Percentiles rank a stretch among this genome's conserved stretches.
Evolutionary conservation across 352 stramenopile genomes (phyloP).

Genomic region (Pythium volutum): DNA sequence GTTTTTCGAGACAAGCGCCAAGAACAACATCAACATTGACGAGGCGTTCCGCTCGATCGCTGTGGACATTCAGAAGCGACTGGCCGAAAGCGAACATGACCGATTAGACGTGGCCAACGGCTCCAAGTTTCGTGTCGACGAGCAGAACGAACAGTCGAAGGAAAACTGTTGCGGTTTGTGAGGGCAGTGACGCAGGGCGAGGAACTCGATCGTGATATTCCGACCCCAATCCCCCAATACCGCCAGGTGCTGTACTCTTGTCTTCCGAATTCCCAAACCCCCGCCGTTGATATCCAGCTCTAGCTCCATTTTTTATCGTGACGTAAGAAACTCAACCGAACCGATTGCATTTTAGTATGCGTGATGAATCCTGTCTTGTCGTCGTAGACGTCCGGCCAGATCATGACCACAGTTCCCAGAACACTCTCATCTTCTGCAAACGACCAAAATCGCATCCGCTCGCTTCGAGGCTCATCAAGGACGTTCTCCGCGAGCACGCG

Average conservation of each 20-base stretch:
- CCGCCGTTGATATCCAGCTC: not conserved
- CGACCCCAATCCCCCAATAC: not conserved
- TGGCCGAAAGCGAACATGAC: slow-evolving; percentile 85
- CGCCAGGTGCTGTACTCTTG: not conserved
- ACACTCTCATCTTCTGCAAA: not conserved
- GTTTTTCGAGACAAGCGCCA: slow-evolving; percentile 94
- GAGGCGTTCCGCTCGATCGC: slow-evolving; percentile 85
- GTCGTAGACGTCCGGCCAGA: too few species aligned
- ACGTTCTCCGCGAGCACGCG: too few species aligned
- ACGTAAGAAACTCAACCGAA: not conserved
- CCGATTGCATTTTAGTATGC: not conserved
- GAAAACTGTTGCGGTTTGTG: slow-evolving; percentile 81
- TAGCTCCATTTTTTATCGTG: not conserved
- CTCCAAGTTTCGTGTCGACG: slow-evolving; percentile 84
- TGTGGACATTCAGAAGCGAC: slow-evolving; percentile 87
- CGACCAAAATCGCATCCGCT: too few species aligned
- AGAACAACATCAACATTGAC: slow-evolving; percentile 93
- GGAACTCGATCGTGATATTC: not conserved
- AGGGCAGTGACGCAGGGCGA: too few species aligned
- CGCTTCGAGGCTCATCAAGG: too few species aligned
- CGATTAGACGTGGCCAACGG: slow-evolving; percentile 87
- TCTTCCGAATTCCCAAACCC: not conserved
- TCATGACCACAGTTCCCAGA: too few species aligned
- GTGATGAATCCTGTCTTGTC: not conserved
- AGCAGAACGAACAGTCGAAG: slow-evolving; percentile 72